phyloP scores from a whole-genome alignment of 176 grass and related monocot species.

The Eragrostis curvula region DNA sequence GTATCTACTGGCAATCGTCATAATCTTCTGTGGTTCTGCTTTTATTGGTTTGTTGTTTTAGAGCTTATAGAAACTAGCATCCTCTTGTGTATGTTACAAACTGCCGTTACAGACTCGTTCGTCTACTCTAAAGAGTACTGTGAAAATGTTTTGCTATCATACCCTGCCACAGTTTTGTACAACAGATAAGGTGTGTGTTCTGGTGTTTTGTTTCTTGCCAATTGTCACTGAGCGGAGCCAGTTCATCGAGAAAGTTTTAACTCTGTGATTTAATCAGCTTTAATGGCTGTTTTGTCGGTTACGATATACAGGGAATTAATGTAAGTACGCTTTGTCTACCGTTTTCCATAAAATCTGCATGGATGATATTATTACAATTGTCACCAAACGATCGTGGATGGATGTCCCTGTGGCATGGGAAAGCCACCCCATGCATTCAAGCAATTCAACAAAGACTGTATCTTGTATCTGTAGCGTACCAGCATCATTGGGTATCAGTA shows the following conservation, averaged over 20 bases:
- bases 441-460: too few species aligned
- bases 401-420: too few species aligned
- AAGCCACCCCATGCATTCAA: too few species aligned
- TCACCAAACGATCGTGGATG: too few species aligned
- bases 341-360: background rate
- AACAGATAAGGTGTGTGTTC: constrained; percentile 26
- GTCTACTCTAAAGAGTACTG: constrained; percentile 23
- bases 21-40: constrained; percentile 2
- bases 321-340: background rate
- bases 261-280: background rate
- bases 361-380: background rate
- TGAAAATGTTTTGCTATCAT: constrained; percentile 31
- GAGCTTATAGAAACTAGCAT: constrained; percentile 24
- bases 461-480: too few species aligned
- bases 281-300: background rate
- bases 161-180: constrained; percentile 35
- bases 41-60: constrained; percentile 33
- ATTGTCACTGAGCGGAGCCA: background rate
- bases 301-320: background rate
- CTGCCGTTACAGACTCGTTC: background rate
- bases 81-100: constrained; percentile 30
- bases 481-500: background rate
- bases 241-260: background rate
- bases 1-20: constrained; percentile 22
- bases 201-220: background rate